phyloP scores from a whole-genome alignment of 805 yeast genomes.

The Metschnikowia lachancei region DNA sequence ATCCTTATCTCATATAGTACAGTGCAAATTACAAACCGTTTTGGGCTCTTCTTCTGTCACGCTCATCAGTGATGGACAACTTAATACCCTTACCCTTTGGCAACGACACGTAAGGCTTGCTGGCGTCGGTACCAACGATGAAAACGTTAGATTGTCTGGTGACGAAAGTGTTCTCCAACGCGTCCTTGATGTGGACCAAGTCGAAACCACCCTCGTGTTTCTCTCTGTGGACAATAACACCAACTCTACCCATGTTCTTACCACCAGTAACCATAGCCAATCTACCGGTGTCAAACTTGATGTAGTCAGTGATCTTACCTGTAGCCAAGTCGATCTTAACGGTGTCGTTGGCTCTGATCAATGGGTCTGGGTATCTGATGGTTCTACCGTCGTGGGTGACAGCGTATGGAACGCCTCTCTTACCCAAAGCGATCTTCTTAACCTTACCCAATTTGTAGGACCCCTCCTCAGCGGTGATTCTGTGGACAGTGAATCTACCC shows the following conservation, averaged over 20 bases:
- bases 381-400: constrained; percentile 99
- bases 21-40: constrained; percentile 24
- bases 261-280: constrained; percentile 95
- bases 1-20: constrained; percentile 1
- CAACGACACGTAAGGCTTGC: constrained; percentile 89
- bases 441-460: constrained; percentile 97
- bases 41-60: constrained; percentile 96
- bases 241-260: constrained; percentile 97
- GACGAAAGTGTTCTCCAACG: constrained; percentile 91
- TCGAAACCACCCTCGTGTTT: constrained; percentile 98
- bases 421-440: constrained; percentile 96
- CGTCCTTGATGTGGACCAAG: constrained; percentile 93
- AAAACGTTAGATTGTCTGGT: constrained; percentile 93
- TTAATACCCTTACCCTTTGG: constrained; percentile 99
- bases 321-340: constrained; percentile 95
- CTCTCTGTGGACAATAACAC: constrained; percentile 94
- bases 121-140: constrained; percentile 86
- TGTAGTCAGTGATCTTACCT: constrained; percentile 87
- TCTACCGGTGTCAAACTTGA: constrained; percentile 88
- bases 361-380: constrained; percentile 98
- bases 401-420: constrained; percentile 96
- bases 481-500: constrained; percentile 99
- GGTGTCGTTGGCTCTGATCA: constrained; percentile 94
- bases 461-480: constrained; percentile 98
- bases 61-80: constrained; percentile 93